These are phyloP conservation scores for Thalassiosira mediterranea DNA, from an alignment of 352 stramenopile species.

Conservation along the genomic window DNA sequence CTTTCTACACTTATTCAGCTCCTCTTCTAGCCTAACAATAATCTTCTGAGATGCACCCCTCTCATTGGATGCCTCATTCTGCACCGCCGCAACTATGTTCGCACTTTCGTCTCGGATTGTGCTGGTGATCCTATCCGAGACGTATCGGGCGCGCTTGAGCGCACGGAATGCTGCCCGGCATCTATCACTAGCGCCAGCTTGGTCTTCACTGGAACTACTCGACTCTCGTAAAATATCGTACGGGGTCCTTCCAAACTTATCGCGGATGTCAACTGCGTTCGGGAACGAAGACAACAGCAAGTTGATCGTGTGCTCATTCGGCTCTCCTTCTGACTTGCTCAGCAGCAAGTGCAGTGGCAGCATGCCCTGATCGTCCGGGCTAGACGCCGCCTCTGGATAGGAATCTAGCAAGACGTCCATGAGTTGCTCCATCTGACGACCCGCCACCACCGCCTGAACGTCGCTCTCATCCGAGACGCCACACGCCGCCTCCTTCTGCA, in stretches of 20 bases:
- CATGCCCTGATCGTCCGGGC: slow-evolving; percentile 82
- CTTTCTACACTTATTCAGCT: slow-evolving; percentile 50
- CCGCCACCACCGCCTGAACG: slow-evolving; percentile 50
- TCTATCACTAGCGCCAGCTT: slow-evolving; percentile 30
- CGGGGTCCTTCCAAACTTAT: slow-evolving; percentile 63
- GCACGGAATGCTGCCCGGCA: slow-evolving; percentile 51
- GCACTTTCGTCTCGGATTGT: slow-evolving; percentile 56
- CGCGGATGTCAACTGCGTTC: slow-evolving; percentile 54
- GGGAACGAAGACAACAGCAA: slow-evolving; percentile 61
- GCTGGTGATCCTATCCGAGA: slow-evolving; percentile 45
- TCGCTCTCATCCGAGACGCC: slow-evolving; percentile 34
- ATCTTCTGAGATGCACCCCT: slow-evolving; percentile 59
- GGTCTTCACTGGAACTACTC: slow-evolving; percentile 15
- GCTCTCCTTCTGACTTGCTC: slow-evolving; percentile 54
- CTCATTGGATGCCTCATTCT: slow-evolving; percentile 58
- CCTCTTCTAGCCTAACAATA: slow-evolving; percentile 60
- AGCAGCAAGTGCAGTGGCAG: slow-evolving; percentile 71
- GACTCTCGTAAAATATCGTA: slow-evolving; percentile 59
- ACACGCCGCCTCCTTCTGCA: slow-evolving; percentile 56
- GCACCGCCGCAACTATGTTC: slow-evolving; percentile 44
- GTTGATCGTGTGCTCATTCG: slow-evolving; percentile 60
- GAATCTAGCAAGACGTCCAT: slow-evolving; percentile 72
- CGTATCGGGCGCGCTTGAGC: slow-evolving; percentile 48
- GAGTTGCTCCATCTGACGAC: slow-evolving; percentile 65
- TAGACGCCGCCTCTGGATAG: slow-evolving; percentile 67